A percentile compares a stretch with the other conserved stretches of the same genome.
These are phyloP conservation scores for Leccinellum albellum DNA, from an alignment of 768 basidiomycete species.

Conservation along the genomic window DNA sequence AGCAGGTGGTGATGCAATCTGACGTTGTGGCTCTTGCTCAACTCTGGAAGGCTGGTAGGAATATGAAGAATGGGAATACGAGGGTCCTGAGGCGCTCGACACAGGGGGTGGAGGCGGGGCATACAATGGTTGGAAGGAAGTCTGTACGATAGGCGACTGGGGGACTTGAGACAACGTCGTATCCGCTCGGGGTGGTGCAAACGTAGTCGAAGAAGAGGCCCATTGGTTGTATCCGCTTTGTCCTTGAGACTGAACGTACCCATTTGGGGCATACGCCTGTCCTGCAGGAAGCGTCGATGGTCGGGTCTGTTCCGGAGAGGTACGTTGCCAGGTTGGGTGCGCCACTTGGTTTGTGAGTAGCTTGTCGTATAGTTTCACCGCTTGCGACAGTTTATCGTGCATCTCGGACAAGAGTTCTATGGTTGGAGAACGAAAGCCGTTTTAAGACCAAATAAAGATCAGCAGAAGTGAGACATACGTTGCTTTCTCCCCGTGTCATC, in stretches of 20 bases:
- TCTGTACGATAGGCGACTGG: slow-evolving; percentile 26
- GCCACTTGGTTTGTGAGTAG: slow-evolving; percentile 81
- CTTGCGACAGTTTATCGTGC: slow-evolving; percentile 91
- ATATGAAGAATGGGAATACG: slow-evolving; percentile 14
- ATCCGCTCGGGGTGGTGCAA: slow-evolving; percentile 20
- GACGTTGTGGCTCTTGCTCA: slow-evolving; percentile 15
- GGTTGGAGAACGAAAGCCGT: neutral
- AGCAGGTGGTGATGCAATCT: slow-evolving; percentile 9
- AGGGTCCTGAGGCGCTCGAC: slow-evolving; percentile 10
- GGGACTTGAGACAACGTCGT: slow-evolving; percentile 20
- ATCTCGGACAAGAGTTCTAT: slow-evolving; percentile 86
- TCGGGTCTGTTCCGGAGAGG: slow-evolving; percentile 19
- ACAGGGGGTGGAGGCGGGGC: slow-evolving; percentile 21
- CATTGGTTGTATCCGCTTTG: slow-evolving; percentile 34
- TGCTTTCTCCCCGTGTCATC: slow-evolving; percentile 87
- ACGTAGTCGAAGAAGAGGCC: slow-evolving; percentile 20
- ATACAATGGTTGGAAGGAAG: slow-evolving; percentile 29
- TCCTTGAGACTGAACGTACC: slow-evolving; percentile 30
- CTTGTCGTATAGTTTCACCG: slow-evolving; percentile 87
- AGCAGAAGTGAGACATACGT: slow-evolving; percentile 45
- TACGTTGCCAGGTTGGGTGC: slow-evolving; percentile 59
- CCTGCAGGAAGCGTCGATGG: slow-evolving; percentile 27
- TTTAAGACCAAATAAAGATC: neutral
- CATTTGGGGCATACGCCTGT: slow-evolving; percentile 18
- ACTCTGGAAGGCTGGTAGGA: slow-evolving; percentile 5